phyloP scores from a whole-genome alignment of 805 yeast genomes.

The Lachancea meyersii region DNA sequence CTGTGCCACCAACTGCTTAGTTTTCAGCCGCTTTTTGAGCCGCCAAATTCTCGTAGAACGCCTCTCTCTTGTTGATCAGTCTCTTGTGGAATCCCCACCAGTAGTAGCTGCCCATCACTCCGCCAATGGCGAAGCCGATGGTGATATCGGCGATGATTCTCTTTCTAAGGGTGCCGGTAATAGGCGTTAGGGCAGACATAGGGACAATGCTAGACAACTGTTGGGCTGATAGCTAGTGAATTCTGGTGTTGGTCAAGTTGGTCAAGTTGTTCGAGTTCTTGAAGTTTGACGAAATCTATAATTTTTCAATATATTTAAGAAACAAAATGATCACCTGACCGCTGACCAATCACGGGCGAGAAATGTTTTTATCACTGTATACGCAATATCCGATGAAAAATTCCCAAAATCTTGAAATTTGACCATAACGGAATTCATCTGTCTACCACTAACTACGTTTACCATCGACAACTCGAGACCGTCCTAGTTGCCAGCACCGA shows the following conservation, averaged over 20 bases:
- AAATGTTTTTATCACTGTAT: not conserved
- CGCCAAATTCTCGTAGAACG: constrained; percentile 73
- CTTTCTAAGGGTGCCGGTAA: constrained; percentile 76
- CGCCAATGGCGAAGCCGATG: constrained; percentile 60
- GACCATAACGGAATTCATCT: too few relatives aligned
- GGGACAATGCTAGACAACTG: not conserved
- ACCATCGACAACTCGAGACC: too few relatives aligned
- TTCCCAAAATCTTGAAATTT: not conserved
- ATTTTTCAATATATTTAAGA: too few relatives aligned
- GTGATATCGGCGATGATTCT: constrained; percentile 73
- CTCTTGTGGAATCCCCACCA: constrained; percentile 83
- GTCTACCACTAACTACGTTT: too few relatives aligned
- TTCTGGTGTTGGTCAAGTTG: too few relatives aligned
- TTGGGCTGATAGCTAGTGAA: not conserved
- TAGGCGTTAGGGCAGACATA: constrained; percentile 74
- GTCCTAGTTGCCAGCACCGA: too few relatives aligned
- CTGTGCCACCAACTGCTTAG: constrained; percentile 5
- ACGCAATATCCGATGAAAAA: not conserved
- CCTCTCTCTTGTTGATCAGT: constrained; percentile 69
- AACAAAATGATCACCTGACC: too few relatives aligned
- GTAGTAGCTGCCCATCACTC: constrained; percentile 65
- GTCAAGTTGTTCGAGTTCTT: too few relatives aligned
- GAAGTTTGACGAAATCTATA: too few relatives aligned
- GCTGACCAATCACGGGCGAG: too few relatives aligned
- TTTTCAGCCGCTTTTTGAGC: constrained; percentile 50